Evolutionary conservation across 768 basidiomycete species (phyloP).

Genomic region (Lactifluus hygrophoroides): DNA sequence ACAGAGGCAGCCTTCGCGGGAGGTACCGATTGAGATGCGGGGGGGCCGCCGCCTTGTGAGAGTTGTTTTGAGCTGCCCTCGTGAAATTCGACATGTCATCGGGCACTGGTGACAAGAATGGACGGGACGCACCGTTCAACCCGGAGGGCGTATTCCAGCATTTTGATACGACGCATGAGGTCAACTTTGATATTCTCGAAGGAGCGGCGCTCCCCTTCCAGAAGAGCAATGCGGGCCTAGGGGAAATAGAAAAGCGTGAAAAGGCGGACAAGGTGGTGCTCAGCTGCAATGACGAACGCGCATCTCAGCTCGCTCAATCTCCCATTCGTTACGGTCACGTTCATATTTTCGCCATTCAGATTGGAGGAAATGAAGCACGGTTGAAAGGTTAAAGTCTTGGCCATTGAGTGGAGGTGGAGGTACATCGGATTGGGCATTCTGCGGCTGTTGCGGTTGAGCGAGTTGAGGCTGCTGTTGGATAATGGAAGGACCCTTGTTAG

Average conservation of each 20-base stretch:
- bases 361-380: slow-evolving; percentile 94
- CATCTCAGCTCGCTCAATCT: slow-evolving; percentile 99
- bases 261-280: slow-evolving; percentile 20
- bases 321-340: slow-evolving; percentile 99
- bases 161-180: slow-evolving; percentile 93
- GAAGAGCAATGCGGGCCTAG: slow-evolving; percentile 91
- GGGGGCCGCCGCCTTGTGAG: slow-evolving; percentile 42
- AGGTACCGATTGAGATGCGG: slow-evolving; percentile 38
- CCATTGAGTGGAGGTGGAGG: slow-evolving; percentile 78
- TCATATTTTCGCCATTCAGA: slow-evolving; percentile 98
- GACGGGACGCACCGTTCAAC: slow-evolving; percentile 77
- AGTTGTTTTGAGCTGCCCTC: slow-evolving; percentile 70
- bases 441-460: slow-evolving; percentile 43
- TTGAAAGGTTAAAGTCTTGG: slow-evolving; percentile 88
- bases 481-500: slow-evolving; percentile 26
- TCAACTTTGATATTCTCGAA: slow-evolving; percentile 97
- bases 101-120: slow-evolving; percentile 13
- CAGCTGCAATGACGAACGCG: slow-evolving; percentile 50
- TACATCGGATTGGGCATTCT: slow-evolving; percentile 42
- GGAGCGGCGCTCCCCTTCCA: slow-evolving; percentile 94
- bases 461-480: slow-evolving; percentile 49
- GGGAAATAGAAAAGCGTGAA: slow-evolving; percentile 17
- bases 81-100: slow-evolving; percentile 28
- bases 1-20: slow-evolving; percentile 58
- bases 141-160: slow-evolving; percentile 96